Evolutionary conservation across 2,329 filamentous ascomycete species (phyloP), one percentile per base, ranked within the genome.

Genomic region (Trichoderma gracile): DNA sequence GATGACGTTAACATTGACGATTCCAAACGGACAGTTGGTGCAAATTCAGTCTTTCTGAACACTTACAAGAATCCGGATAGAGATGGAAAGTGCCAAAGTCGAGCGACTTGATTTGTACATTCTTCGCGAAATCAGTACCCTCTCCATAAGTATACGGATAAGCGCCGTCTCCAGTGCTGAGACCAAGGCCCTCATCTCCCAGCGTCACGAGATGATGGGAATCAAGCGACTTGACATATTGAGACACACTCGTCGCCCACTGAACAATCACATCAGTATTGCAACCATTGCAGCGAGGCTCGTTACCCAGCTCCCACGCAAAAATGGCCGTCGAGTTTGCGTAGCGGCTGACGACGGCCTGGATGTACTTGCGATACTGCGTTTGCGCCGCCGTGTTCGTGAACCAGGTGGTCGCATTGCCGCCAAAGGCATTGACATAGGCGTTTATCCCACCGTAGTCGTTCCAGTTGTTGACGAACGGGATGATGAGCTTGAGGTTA

Each of bases 401-500:
- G 75, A 87, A 90, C 81, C 86, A 90, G 7, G 77, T 76, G 15
- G 78, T 78, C 63, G 83, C 77, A 62, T 72, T 76, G 25, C 83
- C 84, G 33, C 85, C 86, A 67, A 86, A 89, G 8, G 82, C 84
- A 8, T 74, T 78, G 47, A 82, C 80, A 71, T 89, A 89, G 10
- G 85, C 84, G 15, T 78, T 77, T 72, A 89, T 89, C 38, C 88
- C 87, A 19, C 87, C 88, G 38, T 87, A 89, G 70, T 89, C 87
- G 47, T 78, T 78, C 86, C 87, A 90, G 75, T 89, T 87, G 74
- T 90, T 90, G 52, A 89, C 84, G 42, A 88, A 86, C 68, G 85
- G 83, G 72, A 87, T 82, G 67, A 89, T 86, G 15, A 89, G 76
- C 73, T 88, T 88, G 69, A 89, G 79, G 5, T 82, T 84, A 62